Evolutionary conservation across 257 asterid genomes (phyloP), one percentile per base, ranked within the genome.

Genomic region (Solanum sejunctum): DNA sequence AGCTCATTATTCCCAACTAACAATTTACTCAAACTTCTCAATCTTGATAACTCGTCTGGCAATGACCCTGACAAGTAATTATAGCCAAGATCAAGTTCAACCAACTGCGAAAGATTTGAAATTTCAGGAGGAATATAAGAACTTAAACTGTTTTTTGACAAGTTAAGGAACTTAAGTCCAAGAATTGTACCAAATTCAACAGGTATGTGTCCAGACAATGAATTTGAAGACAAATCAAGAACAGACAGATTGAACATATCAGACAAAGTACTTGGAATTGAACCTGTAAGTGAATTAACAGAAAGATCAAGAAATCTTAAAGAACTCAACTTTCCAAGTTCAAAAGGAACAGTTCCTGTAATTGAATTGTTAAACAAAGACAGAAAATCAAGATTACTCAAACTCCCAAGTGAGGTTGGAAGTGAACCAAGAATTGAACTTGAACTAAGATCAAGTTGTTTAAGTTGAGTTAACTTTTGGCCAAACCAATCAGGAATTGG

Each of bases 401-500:
- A 85, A 78, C 80, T 85, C 51, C 93, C 94, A 54, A 94, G 18
- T 7, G 95, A 90, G 11, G 88, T 54, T 5, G 98, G 98, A 78
- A 94, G 88, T 21, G 91, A 79, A 84, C 98, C 98, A 21, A 58
- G 67, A 84, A 94, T 91, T 61, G 90, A 91, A 66, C 97, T 84
- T 39, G 92, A 93, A 73, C 95, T 88, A 57, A 94, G 97, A 88
- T 94, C 98, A 87, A 94, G 94, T 81, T 89, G 89, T 89, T 86
- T 85, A 21, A 94, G 91, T 26, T 91, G 81, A 43, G 39, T 84
- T 4, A 93, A 72, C 75, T 84, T 87, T n/a, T 67, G 83, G 49
- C 97, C 97, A 12, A 94, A 88, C 96, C 93, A 92, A 2, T 83
- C 88, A 12, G 98, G 98, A 86, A 93, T 94, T 36, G 85, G 58